Percentiles rank a stretch among this genome's conserved stretches.
Evolutionary conservation across 2,329 filamentous ascomycete species (phyloP).

Genomic region (Colletotrichum salicis): DNA sequence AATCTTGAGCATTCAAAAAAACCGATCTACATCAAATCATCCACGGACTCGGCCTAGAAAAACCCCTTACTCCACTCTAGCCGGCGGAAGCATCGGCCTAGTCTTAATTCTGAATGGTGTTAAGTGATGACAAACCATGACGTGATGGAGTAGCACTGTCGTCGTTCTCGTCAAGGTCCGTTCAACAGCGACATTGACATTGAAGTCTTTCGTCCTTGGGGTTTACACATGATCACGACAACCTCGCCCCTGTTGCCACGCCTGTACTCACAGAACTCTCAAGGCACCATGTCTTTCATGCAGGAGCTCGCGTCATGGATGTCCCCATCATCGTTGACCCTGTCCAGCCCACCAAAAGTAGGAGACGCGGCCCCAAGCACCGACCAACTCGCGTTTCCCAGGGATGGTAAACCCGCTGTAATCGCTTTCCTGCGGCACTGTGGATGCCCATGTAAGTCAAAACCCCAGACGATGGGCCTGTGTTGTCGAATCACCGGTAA

Average conservation of each 20-base stretch:
- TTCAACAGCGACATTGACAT: background rate
- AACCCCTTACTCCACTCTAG: background rate
- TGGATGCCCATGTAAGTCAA: conserved; percentile 74
- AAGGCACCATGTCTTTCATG: conserved; percentile 7
- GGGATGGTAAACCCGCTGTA: conserved; percentile 69
- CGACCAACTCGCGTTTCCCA: conserved; percentile 52
- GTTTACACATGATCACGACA: background rate
- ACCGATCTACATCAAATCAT: no score
- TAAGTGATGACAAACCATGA: conserved; percentile 2
- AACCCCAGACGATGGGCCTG: background rate
- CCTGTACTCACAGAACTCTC: background rate
- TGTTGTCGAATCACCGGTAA: background rate
- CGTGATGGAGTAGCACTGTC: background rate
- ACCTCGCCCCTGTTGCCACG: background rate
- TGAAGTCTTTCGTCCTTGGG: background rate
- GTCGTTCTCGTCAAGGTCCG: background rate
- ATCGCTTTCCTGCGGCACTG: conserved; percentile 78
- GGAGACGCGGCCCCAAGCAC: conserved; percentile 7
- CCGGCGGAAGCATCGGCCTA: background rate
- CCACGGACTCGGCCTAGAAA: background rate
- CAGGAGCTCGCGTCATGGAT: conserved; percentile 25
- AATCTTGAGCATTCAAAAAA: no score
- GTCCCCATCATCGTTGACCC: background rate
- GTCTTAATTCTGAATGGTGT: background rate
- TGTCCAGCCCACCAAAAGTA: background rate